A percentile compares a stretch with the other conserved stretches of the same genome.
Conservation (phyloP, 2,329 filamentous ascomycete genomes). For the Verticillium tricorpus region DNA sequence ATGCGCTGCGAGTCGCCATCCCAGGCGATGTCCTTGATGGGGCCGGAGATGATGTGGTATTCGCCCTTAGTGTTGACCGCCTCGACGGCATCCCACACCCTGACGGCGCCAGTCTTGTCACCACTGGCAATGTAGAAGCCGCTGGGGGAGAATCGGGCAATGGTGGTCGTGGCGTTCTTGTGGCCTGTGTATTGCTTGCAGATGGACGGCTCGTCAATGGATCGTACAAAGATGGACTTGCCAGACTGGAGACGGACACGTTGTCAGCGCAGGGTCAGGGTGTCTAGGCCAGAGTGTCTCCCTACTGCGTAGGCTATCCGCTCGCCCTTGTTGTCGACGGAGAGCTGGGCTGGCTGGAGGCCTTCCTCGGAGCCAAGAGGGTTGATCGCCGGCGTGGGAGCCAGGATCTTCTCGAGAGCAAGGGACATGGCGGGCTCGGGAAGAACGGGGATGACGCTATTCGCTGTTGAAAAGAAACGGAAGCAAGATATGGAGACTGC, state of each 20-base stretch:
- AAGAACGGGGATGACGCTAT: background rate
- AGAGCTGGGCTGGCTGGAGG: conserved; percentile 76
- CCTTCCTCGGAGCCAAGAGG: conserved; percentile 53
- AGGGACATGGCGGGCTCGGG: conserved; percentile 40
- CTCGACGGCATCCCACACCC: conserved; percentile 89
- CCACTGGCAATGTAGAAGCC: conserved; percentile 94
- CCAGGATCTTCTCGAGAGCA: conserved; percentile 67
- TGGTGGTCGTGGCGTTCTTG: conserved; percentile 73
- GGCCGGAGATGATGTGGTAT: conserved; percentile 89
- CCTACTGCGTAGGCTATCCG: conserved; percentile 87
- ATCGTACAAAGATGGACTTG: conserved; percentile 94
- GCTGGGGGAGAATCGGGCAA: conserved; percentile 89
- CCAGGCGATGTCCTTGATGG: conserved; percentile 96
- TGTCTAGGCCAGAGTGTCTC: background rate
- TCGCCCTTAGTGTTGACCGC: conserved; percentile 86
- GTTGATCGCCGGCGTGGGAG: conserved; percentile 71
- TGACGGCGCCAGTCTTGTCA: conserved; percentile 77
- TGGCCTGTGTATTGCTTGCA: conserved; percentile 91
- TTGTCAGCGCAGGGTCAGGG: background rate
- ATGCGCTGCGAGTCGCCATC: conserved; percentile 95
- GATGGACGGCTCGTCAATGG: conserved; percentile 81
- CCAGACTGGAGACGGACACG: conserved; percentile 58
- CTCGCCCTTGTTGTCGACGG: conserved; percentile 83
- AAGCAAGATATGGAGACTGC: background rate
- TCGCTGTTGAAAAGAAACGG: background rate